Evolutionary conservation across 169 alveolate species (phyloP).

Genomic region (Plasmodium coatneyi): DNA sequence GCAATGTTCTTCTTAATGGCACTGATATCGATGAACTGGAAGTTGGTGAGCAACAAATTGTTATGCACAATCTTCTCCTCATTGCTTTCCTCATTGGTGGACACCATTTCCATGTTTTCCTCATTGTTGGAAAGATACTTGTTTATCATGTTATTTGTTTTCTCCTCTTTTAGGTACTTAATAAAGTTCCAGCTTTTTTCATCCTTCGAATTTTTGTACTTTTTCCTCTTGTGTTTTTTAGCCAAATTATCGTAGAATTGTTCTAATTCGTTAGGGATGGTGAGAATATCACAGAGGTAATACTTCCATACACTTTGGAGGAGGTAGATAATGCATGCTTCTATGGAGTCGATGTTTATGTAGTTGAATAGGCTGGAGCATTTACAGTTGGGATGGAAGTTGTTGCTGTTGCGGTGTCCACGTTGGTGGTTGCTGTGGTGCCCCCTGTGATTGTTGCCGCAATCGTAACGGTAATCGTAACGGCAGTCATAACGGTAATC

Average conservation of each 20-base stretch:
- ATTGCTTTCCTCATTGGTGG: constrained; percentile 8
- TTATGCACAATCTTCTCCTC: constrained; percentile 1
- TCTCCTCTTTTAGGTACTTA: constrained; percentile 46
- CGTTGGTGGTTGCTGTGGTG: background rate
- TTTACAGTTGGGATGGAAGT: background rate
- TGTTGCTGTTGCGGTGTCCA: background rate
- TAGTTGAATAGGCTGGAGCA: constrained; percentile 53
- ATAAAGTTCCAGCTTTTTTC: constrained; percentile 61
- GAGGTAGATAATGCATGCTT: constrained; percentile 64
- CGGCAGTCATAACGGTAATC: too few relatives aligned
- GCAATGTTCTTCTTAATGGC: background rate
- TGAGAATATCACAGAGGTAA: constrained; percentile 42
- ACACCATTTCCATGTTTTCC: background rate
- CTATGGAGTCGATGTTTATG: constrained; percentile 27
- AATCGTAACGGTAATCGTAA: background rate
- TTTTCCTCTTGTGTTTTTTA: constrained; percentile 60
- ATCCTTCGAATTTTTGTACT: constrained; percentile 44
- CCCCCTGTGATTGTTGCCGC: background rate
- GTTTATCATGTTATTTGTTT: constrained; percentile 20
- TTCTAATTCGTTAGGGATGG: constrained; percentile 61
- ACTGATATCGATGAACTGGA: constrained; percentile 37
- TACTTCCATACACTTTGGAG: constrained; percentile 26
- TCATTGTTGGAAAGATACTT: constrained; percentile 24
- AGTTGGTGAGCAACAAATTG: constrained; percentile 32
- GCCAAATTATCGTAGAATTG: constrained; percentile 54